Evolutionary conservation across 441 rosid genomes (phyloP).

Genomic region (Viola pubescens): DNA sequence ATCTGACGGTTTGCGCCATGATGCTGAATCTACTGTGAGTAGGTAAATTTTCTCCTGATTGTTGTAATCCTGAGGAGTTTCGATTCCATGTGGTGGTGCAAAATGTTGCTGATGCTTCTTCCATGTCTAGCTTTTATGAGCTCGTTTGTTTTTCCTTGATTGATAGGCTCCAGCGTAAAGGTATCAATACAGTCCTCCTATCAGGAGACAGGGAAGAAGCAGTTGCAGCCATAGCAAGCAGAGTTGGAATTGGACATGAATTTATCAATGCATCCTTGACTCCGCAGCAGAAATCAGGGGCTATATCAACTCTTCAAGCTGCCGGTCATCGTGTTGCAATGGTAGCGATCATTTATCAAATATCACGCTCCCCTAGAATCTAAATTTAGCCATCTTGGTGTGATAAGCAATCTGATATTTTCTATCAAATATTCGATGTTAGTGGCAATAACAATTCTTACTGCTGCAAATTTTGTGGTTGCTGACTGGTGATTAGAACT

Average conservation of each 20-base stretch:
- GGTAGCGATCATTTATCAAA: conserved; percentile 32
- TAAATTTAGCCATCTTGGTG: neutral
- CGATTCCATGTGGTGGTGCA: neutral
- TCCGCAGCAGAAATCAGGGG: conserved; percentile 64
- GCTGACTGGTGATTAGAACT: neutral
- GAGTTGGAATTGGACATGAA: conserved; percentile 59
- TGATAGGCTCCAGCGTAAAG: conserved; percentile 63
- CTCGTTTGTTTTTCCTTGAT: conserved; percentile 13
- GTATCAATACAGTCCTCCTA: conserved; percentile 71
- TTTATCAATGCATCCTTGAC: conserved; percentile 59
- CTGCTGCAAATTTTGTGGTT: neutral
- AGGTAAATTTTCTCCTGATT: conserved; percentile 36
- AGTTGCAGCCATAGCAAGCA: conserved; percentile 70
- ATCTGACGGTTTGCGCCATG: conserved; percentile 67
- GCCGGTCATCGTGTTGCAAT: conserved; percentile 82
- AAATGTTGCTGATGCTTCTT: neutral
- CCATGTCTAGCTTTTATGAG: neutral
- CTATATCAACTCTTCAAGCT: conserved; percentile 66
- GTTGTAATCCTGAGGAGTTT: neutral
- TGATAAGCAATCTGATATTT: conserved; percentile 1
- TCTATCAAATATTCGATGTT: neutral
- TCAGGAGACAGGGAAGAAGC: conserved; percentile 99
- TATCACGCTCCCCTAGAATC: conserved; percentile 12
- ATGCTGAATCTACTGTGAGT: conserved; percentile 65
- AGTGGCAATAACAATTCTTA: neutral